Conservation (phyloP, 306 rosid genomes). For the Astragalus membranaceus region DNA sequence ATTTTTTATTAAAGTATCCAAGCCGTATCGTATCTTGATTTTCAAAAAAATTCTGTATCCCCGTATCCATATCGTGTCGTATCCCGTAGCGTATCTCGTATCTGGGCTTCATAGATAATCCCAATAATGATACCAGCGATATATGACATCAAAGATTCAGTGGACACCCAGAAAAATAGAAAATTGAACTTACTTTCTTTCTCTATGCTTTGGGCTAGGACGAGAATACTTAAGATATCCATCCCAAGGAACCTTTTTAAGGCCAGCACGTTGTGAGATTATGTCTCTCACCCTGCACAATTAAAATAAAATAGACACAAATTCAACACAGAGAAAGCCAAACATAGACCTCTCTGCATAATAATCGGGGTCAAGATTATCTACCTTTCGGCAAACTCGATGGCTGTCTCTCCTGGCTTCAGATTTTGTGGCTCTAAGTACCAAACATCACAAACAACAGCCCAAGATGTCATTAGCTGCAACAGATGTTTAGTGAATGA, state of each 20-base stretch:
- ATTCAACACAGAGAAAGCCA: neutral
- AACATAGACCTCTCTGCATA: neutral
- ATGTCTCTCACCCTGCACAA: conserved; percentile 76
- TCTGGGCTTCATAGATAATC: too few species aligned
- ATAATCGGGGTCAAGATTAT: neutral
- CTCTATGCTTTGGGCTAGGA: conserved; percentile 90
- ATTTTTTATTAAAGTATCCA: too few species aligned
- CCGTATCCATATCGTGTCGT: too few species aligned
- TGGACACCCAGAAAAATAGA: neutral
- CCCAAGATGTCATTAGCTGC: conserved; percentile 99
- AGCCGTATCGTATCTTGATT: too few species aligned
- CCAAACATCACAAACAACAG: conserved; percentile 99
- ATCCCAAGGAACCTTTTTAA: conserved; percentile 95
- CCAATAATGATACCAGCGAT: neutral
- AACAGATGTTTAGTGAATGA: conserved; percentile 91
- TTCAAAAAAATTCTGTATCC: too few species aligned
- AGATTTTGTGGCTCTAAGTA: conserved; percentile 88
- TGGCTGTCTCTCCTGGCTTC: conserved; percentile 86
- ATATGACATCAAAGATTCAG: neutral
- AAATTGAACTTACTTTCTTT: conserved; percentile 53
- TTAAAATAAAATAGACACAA: neutral
- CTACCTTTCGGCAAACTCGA: conserved; percentile 97
- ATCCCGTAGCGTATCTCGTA: too few species aligned
- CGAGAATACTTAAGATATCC: conserved; percentile 94
- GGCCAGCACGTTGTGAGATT: conserved; percentile 84